Conservation (phyloP, 139 green algal species). For the Gonium pectorale region DNA sequence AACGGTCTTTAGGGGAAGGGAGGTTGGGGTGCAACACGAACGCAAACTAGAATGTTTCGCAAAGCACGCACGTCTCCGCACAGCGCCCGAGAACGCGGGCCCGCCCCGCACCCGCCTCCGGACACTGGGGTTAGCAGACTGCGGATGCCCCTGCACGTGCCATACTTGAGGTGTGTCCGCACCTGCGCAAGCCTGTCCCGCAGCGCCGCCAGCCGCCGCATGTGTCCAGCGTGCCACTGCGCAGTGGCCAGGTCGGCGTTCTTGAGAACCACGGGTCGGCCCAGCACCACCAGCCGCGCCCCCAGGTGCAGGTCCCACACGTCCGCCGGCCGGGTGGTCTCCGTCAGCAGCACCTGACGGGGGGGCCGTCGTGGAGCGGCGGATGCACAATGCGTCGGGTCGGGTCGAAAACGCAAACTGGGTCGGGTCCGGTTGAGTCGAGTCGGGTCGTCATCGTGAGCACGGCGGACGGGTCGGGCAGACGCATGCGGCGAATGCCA, state of each 20-base stretch:
- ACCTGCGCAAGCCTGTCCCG: constrained; percentile 14
- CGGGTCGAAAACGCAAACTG: too few relatives aligned
- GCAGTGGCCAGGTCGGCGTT: constrained; percentile 24
- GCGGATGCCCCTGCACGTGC: too few relatives aligned
- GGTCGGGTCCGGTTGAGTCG: too few relatives aligned
- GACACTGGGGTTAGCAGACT: not conserved
- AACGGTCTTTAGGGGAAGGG: not conserved
- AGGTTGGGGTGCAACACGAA: not conserved
- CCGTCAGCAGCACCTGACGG: not conserved
- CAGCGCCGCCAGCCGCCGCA: not conserved
- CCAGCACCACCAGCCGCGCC: constrained; percentile 15
- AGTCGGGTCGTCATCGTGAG: too few relatives aligned
- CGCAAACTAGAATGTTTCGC: too few relatives aligned
- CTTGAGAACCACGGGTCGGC: constrained; percentile 1
- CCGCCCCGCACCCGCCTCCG: too few relatives aligned
- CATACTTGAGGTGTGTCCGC: not conserved
- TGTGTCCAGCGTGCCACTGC: constrained; percentile 27
- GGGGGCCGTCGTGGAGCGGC: not conserved
- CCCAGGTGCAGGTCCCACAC: constrained; percentile 48
- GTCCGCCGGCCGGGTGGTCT: not conserved
- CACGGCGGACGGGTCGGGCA: too few relatives aligned
- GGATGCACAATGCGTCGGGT: too few relatives aligned
- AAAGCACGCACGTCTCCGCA: too few relatives aligned
- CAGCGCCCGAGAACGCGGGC: too few relatives aligned
- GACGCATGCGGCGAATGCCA: too few relatives aligned